Percentiles rank a stretch among this genome's conserved stretches.
These are phyloP conservation scores for Colletotrichum lini DNA, from an alignment of 2,329 filamentous ascomycete genomes.

Conservation along the genomic window DNA sequence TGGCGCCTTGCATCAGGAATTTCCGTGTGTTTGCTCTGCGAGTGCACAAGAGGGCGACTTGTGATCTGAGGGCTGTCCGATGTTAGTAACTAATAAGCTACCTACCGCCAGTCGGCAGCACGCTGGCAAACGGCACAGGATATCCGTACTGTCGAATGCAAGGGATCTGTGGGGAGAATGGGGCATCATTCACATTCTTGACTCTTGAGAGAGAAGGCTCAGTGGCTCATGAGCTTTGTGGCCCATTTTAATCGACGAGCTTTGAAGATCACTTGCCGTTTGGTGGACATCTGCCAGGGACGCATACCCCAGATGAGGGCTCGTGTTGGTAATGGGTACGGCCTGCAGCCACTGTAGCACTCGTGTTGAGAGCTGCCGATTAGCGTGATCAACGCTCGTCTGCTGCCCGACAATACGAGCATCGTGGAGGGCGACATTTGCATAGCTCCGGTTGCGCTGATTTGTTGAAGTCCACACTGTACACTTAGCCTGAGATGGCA, in stretches of 20 bases:
- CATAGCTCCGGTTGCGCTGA: not conserved
- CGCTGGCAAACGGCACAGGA: not conserved
- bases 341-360: constrained; percentile 38
- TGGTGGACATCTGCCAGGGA: constrained; percentile 33
- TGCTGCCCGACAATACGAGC: constrained; percentile 24
- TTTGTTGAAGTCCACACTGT: constrained; percentile 5
- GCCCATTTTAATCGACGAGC: constrained; percentile 21
- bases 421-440: not conserved
- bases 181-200: constrained; percentile 30
- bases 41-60: constrained; percentile 9
- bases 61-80: constrained; percentile 15
- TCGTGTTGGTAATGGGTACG: constrained; percentile 37
- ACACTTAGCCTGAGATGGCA: not conserved
- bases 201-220: constrained; percentile 4
- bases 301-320: constrained; percentile 33
- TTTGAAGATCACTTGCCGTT: constrained; percentile 23
- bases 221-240: not conserved
- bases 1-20: constrained; percentile 36
- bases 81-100: not conserved
- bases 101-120: not conserved
- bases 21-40: constrained; percentile 25
- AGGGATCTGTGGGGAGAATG: constrained; percentile 15
- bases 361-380: constrained; percentile 19
- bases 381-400: constrained; percentile 25
- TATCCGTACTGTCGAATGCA: not conserved